Conservation (phyloP, 345 rosid species). For the Conringia planisiliqua region DNA sequence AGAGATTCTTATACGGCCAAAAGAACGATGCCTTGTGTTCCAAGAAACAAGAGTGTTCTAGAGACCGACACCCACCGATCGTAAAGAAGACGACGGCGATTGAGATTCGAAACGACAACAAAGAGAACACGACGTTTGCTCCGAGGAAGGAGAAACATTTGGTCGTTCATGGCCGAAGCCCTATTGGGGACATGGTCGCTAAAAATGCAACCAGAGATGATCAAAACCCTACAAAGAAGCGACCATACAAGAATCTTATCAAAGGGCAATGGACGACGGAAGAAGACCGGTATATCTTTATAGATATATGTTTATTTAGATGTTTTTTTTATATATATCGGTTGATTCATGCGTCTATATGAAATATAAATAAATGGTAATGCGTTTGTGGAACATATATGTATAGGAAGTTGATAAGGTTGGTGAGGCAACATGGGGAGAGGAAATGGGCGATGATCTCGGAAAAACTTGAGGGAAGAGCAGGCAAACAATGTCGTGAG, state of each 20-base stretch:
- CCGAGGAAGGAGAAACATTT: constrained; percentile 21
- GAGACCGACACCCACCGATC: constrained; percentile 13
- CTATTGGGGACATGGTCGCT: constrained; percentile 15
- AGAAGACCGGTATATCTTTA: constrained; percentile 65
- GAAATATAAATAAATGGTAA: not conserved
- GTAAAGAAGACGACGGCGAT: constrained; percentile 6
- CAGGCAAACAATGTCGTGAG: constrained; percentile 96
- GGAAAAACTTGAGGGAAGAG: constrained; percentile 70
- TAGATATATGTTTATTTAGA: not conserved
- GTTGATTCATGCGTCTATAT: not conserved
- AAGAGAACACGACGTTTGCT: constrained; percentile 35
- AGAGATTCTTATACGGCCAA: constrained; percentile 66
- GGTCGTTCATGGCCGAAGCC: constrained; percentile 32
- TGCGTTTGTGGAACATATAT: not conserved
- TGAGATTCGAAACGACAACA: constrained; percentile 32
- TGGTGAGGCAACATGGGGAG: constrained; percentile 84
- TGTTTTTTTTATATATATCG: not conserved
- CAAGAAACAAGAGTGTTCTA: constrained; percentile 26
- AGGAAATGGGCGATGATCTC: constrained; percentile 93
- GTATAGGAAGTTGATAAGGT: constrained; percentile 58
- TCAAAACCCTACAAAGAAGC: constrained; percentile 45
- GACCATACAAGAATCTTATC: constrained; percentile 48
- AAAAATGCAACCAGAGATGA: constrained; percentile 23
- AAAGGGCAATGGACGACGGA: constrained; percentile 98
- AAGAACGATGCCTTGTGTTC: constrained; percentile 23